Evolutionary conservation across 148 eudicot species (phyloP).

Genomic region (Cornus kousa): DNA sequence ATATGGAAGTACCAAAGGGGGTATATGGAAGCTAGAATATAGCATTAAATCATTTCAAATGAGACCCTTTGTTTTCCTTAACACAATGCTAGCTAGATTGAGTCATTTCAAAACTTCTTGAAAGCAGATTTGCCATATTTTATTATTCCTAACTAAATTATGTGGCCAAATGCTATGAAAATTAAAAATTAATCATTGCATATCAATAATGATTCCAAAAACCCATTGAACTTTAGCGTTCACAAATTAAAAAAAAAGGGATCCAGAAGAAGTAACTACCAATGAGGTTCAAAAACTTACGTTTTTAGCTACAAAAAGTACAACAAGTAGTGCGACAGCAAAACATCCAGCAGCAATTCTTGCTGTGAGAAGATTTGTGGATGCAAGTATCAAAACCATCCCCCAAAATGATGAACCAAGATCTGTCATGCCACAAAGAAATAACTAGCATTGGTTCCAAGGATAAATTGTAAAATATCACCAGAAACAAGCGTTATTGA

Average conservation of each 20-base stretch:
- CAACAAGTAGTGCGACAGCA: constrained; percentile 71
- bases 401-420: constrained; percentile 99
- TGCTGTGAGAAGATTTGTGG: constrained; percentile 80
- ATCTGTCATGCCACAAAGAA: constrained; percentile 40
- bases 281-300: constrained; percentile 33
- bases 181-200: background rate
- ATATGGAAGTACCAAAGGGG: background rate
- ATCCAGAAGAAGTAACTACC: background rate
- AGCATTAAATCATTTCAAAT: background rate
- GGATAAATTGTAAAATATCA: background rate
- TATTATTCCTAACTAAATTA: too few species aligned
- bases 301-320: constrained; percentile 85
- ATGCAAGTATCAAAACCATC: constrained; percentile 88
- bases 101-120: background rate
- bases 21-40: background rate
- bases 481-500: background rate
- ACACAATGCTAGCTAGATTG: too few species aligned
- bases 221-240: background rate
- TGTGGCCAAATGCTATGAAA: background rate
- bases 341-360: constrained; percentile 97
- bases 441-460: background rate
- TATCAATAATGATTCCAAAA: background rate
- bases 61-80: background rate
- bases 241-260: background rate
- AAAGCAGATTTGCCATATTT: too few species aligned